Evolutionary conservation across 2,329 filamentous ascomycete genomes (phyloP), one percentile per base, ranked within the genome.

Genomic region (Orbilia javanica): DNA sequence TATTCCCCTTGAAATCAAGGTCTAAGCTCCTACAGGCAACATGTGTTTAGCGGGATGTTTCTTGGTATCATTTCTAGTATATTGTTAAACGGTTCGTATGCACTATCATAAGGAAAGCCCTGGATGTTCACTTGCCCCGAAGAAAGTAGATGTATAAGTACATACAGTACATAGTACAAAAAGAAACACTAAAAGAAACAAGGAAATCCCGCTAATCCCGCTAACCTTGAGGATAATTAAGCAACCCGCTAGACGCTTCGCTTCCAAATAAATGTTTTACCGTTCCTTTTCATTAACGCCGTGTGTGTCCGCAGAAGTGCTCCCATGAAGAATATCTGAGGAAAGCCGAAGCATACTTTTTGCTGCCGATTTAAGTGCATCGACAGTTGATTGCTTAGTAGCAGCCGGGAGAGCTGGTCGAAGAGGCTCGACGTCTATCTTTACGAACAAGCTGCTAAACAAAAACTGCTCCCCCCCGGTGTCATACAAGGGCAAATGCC

Each of bases 401-500:
- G 86, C 84, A 55, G 88, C 85, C 53, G 90, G 85, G 80, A 89
- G 88, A 79, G 88, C 86, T 78, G 87, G 88, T 53, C 88, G 88
- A 42, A 88, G 85, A 13, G 87, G 86, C 44, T 88, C 87, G 31
- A 89, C 92, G 81, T 90, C 90, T 85, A 98, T 92, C 82, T 91
- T 91, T 86, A 94, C 97, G 84, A 98, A 97, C 15, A 99, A 87
- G 10, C 94, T 96, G 1, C 96, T 97, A 85, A 97, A 97, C 50
- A 97, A 88, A 83, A 96, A 98, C 81, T 94, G 93, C 81, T 97
- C 94, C 78, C 94, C 96, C 79, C 93, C 92, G 70, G 90, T 88
- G 84, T 98, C 94, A 84, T 93, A 92, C 15, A 99, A 87, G 10
- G 95, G 96, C 66, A 98, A 87, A 78, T 97, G 96, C 79, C 95